phyloP scores from a whole-genome alignment of 1,139 yeast species.

The Debaryomyces subglobosus region DNA sequence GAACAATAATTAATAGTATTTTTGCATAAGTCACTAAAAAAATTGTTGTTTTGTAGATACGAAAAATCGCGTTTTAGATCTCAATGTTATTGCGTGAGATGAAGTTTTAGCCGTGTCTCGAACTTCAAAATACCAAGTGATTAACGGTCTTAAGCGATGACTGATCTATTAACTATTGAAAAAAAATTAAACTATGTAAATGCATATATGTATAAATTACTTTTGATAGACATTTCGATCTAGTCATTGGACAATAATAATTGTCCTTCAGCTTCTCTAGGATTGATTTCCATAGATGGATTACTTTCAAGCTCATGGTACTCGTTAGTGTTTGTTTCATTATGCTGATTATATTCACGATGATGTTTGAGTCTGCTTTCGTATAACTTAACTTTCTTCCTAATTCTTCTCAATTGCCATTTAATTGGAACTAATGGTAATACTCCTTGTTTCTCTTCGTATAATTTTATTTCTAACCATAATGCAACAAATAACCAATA shows the following conservation, averaged over 20 bases:
- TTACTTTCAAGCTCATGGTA: conserved; percentile 16
- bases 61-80: conserved; percentile 9
- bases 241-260: conserved; percentile 10
- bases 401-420: conserved; percentile 61
- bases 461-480: conserved; percentile 52
- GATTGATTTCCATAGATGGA: conserved; percentile 14
- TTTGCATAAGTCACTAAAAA: background rate
- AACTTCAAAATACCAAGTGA: background rate
- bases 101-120: conserved; percentile 5
- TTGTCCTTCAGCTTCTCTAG: conserved; percentile 15
- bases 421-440: conserved; percentile 61
- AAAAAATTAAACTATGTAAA: background rate
- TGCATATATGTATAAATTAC: background rate
- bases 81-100: background rate
- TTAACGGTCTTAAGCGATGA: background rate
- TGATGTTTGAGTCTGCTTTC: conserved; percentile 16
- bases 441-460: conserved; percentile 65
- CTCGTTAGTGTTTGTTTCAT: conserved; percentile 1
- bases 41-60: background rate
- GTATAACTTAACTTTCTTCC: conserved; percentile 46
- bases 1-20: background rate
- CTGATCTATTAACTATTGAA: background rate
- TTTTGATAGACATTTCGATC: background rate
- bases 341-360: background rate
- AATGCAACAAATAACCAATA: conserved; percentile 74